These are phyloP conservation scores for Sicyos edulis DNA, from an alignment of 306 rosid species.

Conservation along the genomic window DNA sequence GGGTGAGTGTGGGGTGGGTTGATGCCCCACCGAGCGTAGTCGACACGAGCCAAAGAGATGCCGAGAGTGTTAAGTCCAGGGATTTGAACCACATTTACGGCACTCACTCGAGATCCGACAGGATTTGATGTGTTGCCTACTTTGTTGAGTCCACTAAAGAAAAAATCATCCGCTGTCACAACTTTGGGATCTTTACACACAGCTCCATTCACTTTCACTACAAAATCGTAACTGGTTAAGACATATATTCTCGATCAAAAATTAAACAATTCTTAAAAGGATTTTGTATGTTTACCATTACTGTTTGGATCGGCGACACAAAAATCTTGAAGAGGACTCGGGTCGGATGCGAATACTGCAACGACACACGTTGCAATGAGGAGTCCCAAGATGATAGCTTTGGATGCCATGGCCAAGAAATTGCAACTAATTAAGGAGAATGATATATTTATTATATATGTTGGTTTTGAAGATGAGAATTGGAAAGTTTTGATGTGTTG, in stretches of 20 bases:
- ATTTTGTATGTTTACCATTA: conserved; percentile 8
- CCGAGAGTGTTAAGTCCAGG: conserved; percentile 36
- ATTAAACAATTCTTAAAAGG: too few relatives aligned
- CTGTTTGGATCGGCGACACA: conserved; percentile 31
- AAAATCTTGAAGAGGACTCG: conserved; percentile 37
- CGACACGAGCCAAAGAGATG: conserved; percentile 2
- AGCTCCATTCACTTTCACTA: conserved; percentile 28
- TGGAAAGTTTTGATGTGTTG: background rate
- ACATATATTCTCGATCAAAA: too few relatives aligned
- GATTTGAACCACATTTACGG: conserved; percentile 27
- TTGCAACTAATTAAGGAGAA: background rate
- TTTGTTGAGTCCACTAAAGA: conserved; percentile 24
- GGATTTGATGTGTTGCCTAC: conserved; percentile 28
- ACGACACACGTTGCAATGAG: background rate
- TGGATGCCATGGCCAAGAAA: conserved; percentile 12
- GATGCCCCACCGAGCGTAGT: conserved; percentile 28
- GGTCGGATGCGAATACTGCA: conserved; percentile 22
- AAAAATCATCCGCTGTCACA: conserved; percentile 30
- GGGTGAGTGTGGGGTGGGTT: conserved; percentile 45
- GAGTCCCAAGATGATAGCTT: background rate
- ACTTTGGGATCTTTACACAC: conserved; percentile 31
- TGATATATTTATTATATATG: too few relatives aligned
- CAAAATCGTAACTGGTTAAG: background rate
- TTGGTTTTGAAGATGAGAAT: too few relatives aligned
- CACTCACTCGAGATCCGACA: conserved; percentile 25